Percentiles rank a stretch among this genome's conserved stretches.
phyloP scores from a whole-genome alignment of 306 rosid genomes.

The Fragaria nilgerrensis region DNA sequence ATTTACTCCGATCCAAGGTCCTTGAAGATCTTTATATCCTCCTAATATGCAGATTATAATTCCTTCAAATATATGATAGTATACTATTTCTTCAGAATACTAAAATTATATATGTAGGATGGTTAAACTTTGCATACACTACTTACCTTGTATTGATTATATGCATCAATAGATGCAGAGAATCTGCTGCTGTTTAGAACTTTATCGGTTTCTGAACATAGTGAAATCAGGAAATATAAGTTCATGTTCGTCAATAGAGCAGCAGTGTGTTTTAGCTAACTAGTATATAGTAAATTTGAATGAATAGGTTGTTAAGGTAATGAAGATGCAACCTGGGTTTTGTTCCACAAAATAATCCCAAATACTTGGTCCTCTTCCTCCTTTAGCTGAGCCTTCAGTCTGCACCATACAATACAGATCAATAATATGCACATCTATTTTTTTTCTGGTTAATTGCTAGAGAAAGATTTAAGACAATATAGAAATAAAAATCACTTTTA shows the following conservation, averaged over 20 bases:
- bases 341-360: neutral
- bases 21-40: neutral
- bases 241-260: no score
- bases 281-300: neutral
- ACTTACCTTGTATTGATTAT: slow-evolving; percentile 15
- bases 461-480: neutral
- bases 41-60: neutral
- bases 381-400: slow-evolving; percentile 14
- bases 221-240: no score
- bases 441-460: neutral
- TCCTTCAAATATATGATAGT: neutral
- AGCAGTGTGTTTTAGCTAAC: no score
- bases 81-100: no score
- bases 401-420: no score
- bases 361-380: slow-evolving; percentile 1
- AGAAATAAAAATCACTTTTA: neutral
- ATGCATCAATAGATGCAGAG: slow-evolving; percentile 7
- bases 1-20: neutral
- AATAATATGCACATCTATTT: neutral
- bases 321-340: slow-evolving; percentile 2
- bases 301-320: neutral
- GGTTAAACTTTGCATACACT: neutral
- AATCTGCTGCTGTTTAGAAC: neutral
- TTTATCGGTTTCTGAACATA: neutral
- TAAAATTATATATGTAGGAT: neutral